Base-by-base conservation (phyloP, 2,329 filamentous ascomycete genomes). In the Stachybotrys chlorohalonatus region DNA sequence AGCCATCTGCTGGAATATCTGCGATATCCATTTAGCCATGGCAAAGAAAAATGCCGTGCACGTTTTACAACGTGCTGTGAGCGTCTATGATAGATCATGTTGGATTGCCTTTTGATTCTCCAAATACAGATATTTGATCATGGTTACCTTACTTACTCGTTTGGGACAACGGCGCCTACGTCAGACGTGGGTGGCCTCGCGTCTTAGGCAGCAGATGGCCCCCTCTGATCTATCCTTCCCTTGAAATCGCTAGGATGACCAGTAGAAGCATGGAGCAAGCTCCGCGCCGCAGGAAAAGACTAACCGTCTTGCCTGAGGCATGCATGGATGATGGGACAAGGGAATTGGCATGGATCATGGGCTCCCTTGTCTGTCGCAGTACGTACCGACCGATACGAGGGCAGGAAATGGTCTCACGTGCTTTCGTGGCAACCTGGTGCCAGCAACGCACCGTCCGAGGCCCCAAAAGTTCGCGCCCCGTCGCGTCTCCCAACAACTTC, bases 401-500 rank as follows among this genome's bases (percentile, higher is more conserved):
- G 9, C 5, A 42, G 13, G 6, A 15, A 24, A 24, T 9, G 13
- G 56, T 52, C 63, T 75, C 73, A 75, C 72, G 73, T 75, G 73
- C 66, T 69, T 71, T 70, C 73, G 73, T 68, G 73, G 64, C 63
- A 64, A 68, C 64, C 64, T 74, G 69, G 72, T 67, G 70, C 64
- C 57, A 59, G 60, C 62, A 58, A 57, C 58, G 65, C 59, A 57
- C 53, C 62, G 66, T 64, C 60, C 62, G 62, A 62, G 61, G 63
- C 66, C 67, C 64, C 68, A 63, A 68, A 66, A 65, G 57, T 67
- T 67, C 70, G 70, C 70, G 70, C 66, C 24, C 68, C 65, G 69
- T 70, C 73, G 73, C 73, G 73, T 74, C 70, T 71, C 66, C 69
- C 70, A 61, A 63, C 65, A 64, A 72, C 70, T 61, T 71, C 69